phyloP scores from a whole-genome alignment of 306 rosid genomes.

The Cicer bijugum region DNA sequence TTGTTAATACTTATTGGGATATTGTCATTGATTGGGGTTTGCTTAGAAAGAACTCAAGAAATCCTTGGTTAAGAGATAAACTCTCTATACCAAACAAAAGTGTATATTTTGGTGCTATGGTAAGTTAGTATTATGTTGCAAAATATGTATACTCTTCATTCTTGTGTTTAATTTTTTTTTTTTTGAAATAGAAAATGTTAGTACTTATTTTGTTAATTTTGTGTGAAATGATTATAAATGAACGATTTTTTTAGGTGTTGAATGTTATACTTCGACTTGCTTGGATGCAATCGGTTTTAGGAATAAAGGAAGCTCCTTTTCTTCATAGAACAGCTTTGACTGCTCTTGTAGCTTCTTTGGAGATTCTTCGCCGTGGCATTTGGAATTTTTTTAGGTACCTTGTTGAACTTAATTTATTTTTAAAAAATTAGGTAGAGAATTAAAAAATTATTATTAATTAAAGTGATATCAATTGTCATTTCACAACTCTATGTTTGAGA shows the following conservation, averaged over 20 bases:
- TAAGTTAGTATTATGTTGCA: constrained; percentile 32
- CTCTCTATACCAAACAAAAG: constrained; percentile 55
- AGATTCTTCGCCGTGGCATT: constrained; percentile 82
- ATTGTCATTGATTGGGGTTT: constrained; percentile 46
- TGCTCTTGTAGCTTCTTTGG: constrained; percentile 72
- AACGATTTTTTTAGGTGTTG: constrained; percentile 55
- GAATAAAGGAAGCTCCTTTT: constrained; percentile 58
- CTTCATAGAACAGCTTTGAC: constrained; percentile 63
- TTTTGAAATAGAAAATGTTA: not conserved
- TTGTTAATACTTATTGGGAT: constrained; percentile 47
- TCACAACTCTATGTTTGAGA: too few relatives aligned
- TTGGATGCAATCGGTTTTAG: constrained; percentile 75
- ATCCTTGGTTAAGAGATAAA: constrained; percentile 68
- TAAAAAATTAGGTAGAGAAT: too few relatives aligned
- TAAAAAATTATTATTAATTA: too few relatives aligned
- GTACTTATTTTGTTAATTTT: not conserved
- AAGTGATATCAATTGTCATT: too few relatives aligned
- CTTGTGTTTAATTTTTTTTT: not conserved
- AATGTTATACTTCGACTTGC: constrained; percentile 71
- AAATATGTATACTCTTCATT: not conserved
- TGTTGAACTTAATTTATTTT: not conserved
- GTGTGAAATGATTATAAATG: not conserved
- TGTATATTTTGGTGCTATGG: constrained; percentile 71
- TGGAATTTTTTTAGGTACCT: constrained; percentile 86
- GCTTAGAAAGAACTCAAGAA: constrained; percentile 41